phyloP scores from a whole-genome alignment of 768 basidiomycete species.

The Mycena capillaripes region DNA sequence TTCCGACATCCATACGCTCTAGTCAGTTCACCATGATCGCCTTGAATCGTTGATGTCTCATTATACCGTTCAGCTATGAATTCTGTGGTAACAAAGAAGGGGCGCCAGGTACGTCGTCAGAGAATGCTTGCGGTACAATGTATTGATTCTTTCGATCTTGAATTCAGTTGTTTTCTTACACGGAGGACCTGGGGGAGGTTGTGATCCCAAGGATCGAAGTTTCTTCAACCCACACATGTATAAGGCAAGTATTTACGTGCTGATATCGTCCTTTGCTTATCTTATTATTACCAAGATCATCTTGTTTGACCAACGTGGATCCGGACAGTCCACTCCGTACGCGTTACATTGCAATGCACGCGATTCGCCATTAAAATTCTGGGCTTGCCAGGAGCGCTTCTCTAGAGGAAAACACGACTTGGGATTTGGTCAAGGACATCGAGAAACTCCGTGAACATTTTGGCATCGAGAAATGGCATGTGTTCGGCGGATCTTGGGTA shows the following conservation, averaged over 20 bases:
- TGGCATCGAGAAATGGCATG: slow-evolving; percentile 88
- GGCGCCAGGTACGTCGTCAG: slow-evolving; percentile 67
- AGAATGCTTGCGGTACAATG: not conserved
- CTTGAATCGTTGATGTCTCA: not conserved
- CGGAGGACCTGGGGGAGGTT: slow-evolving; percentile 89
- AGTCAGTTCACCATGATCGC: slow-evolving; percentile 58
- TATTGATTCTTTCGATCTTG: not conserved
- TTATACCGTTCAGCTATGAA: slow-evolving; percentile 72
- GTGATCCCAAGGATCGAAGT: slow-evolving; percentile 69
- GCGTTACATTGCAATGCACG: slow-evolving; percentile 39
- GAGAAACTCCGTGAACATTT: slow-evolving; percentile 86
- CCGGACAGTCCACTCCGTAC: slow-evolving; percentile 89
- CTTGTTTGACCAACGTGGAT: slow-evolving; percentile 91
- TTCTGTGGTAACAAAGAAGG: slow-evolving; percentile 84
- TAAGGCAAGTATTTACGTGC: slow-evolving; percentile 61
- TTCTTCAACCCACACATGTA: slow-evolving; percentile 92
- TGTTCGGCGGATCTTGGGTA: slow-evolving; percentile 96
- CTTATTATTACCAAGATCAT: slow-evolving; percentile 67
- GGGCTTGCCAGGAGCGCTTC: slow-evolving; percentile 70
- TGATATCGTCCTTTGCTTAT: not conserved
- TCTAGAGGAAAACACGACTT: slow-evolving; percentile 91
- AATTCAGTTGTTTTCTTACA: slow-evolving; percentile 84
- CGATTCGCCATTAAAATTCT: not conserved
- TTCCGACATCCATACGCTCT: slow-evolving; percentile 79
- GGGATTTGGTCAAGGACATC: slow-evolving; percentile 93